Evolutionary conservation across 208 protist genomes (phyloP).

Genomic region (Acanthamoeba royreba): DNA sequence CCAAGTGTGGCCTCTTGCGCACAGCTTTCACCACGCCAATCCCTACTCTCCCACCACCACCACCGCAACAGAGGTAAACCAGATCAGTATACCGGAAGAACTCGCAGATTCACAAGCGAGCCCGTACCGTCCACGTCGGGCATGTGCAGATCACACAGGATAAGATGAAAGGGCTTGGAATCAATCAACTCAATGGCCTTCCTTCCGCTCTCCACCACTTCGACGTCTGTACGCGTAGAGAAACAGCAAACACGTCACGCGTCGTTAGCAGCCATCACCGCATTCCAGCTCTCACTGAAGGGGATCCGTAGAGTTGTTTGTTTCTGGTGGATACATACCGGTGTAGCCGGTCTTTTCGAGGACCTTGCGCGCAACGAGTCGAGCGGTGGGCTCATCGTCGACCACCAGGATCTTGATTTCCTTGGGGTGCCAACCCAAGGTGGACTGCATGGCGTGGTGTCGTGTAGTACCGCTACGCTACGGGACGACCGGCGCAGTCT

Average conservation of each 20-base stretch:
- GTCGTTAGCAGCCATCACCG: neutral
- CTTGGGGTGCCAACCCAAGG: neutral
- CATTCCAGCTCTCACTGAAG: neutral
- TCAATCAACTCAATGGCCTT: neutral
- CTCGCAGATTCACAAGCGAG: too few species aligned
- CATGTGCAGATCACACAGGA: conserved; percentile 6
- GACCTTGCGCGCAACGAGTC: neutral
- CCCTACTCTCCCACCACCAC: too few species aligned
- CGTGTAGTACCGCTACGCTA: too few species aligned
- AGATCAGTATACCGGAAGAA: too few species aligned
- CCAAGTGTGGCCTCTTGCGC: neutral
- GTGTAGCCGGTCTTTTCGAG: neutral
- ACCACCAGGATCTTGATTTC: neutral
- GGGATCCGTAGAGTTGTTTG: neutral
- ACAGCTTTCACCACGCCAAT: neutral
- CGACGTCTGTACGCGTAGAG: neutral
- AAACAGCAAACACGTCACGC: neutral
- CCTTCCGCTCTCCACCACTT: neutral
- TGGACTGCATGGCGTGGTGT: neutral
- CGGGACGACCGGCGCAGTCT: too few species aligned
- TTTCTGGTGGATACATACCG: too few species aligned
- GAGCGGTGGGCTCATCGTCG: neutral
- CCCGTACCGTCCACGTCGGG: neutral
- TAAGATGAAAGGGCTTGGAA: neutral
- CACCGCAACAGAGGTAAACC: too few species aligned